Conservation (phyloP, 1,139 yeast species). For the Ashbya aceris region DNA sequence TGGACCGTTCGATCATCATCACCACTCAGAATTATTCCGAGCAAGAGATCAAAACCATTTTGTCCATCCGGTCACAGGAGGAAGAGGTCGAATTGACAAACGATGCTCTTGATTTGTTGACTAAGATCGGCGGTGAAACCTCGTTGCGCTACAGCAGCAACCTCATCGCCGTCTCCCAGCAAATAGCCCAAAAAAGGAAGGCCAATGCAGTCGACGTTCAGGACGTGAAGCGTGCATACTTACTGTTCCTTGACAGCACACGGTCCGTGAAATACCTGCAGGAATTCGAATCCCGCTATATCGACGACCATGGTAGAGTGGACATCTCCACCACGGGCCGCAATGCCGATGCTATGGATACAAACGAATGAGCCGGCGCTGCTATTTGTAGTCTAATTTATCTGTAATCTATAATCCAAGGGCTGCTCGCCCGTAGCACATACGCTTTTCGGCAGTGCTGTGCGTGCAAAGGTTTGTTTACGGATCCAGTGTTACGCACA, state of each 20-base stretch:
- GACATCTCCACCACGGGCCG: constrained; percentile 34
- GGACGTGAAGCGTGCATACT: constrained; percentile 82
- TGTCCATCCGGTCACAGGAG: constrained; percentile 87
- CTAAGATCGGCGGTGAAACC: constrained; percentile 89
- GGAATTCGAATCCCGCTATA: constrained; percentile 57
- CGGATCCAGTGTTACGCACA: too few relatives aligned
- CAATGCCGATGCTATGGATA: constrained; percentile 25
- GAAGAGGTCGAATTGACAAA: constrained; percentile 82
- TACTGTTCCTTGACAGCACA: constrained; percentile 77
- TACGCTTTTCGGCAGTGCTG: too few relatives aligned
- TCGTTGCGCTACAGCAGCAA: constrained; percentile 90
- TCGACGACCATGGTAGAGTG: constrained; percentile 64
- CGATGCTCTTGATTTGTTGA: constrained; percentile 81
- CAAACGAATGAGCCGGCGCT: constrained; percentile 14
- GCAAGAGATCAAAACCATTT: constrained; percentile 77
- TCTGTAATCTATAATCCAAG: too few relatives aligned
- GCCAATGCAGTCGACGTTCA: constrained; percentile 59
- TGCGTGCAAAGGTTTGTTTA: too few relatives aligned
- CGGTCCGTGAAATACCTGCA: constrained; percentile 78
- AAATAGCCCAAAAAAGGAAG: constrained; percentile 76
- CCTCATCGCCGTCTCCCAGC: constrained; percentile 80
- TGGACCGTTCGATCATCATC: constrained; percentile 89
- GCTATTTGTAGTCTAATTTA: too few relatives aligned
- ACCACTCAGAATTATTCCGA: constrained; percentile 70
- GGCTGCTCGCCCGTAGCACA: too few relatives aligned